Evolutionary conservation across 208 protist genomes (phyloP), one percentile per base, ranked within the genome.

Genomic region (Trypanosoma vivax): DNA sequence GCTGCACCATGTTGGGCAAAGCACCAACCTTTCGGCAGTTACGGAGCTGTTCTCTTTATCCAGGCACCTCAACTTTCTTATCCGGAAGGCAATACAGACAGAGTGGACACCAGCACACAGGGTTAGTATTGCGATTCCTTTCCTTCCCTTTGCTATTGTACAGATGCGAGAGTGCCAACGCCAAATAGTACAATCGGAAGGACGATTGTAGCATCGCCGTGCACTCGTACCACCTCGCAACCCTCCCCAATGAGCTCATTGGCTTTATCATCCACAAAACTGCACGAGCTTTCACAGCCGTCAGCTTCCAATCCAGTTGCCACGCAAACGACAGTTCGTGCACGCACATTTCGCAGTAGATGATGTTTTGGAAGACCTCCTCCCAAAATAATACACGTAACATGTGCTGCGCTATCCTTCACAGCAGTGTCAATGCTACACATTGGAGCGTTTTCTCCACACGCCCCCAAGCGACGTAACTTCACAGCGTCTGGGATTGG

Each of bases 121-220:
- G n/a, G n/a, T n/a, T n/a, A n/a, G n/a, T n/a, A n/a, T n/a, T n/a
- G n/a, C n/a, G n/a, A n/a, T n/a, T n/a, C n/a, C n/a, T n/a, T n/a
- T n/a, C n/a, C n/a, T n/a, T n/a, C n/a, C n/a, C n/a, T n/a, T n/a
- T n/a, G n/a, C n/a, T n/a, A n/a, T n/a, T n/a, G n/a, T n/a, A n/a
- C n/a, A n/a, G n/a, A n/a, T n/a, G n/a, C n/a, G n/a, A n/a, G n/a
- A n/a, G n/a, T 19, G 10, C 39, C n/a, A 7, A 19, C 6, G 6
- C 6, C 6, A 9, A 43, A 43, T 6, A 43, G n/a, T 11, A 95
- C 73, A 7, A 95, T 47, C 6, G 88, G 88, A 34, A 92, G 90
- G 3, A 95, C 55, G 18, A 92, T 50, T n/a, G 88, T 82, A 10
- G 88, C 88, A 56, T 95, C 88, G 0, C 88, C 88, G 38, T 95